A percentile compares a stretch with the other conserved stretches of the same genome.
Evolutionary conservation across 1,139 yeast genomes (phyloP).

Genomic region (Diutina catenulata): DNA sequence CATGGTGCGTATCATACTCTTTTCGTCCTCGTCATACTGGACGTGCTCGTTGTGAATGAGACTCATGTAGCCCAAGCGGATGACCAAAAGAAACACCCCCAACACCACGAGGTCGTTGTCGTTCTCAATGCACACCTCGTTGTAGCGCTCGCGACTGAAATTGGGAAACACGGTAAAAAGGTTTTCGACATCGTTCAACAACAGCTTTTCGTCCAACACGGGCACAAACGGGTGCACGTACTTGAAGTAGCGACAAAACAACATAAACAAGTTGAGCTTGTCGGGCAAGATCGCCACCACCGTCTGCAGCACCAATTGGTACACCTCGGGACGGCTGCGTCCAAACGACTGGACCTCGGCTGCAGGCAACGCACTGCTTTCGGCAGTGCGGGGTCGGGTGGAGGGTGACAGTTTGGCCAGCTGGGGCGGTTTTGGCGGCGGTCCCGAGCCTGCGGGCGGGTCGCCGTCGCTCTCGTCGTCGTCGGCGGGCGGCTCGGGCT

Average conservation of each 20-base stretch:
- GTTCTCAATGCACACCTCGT: background rate
- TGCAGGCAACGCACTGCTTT: background rate
- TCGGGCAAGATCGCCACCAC: background rate
- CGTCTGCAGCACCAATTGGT: background rate
- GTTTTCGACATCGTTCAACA: background rate
- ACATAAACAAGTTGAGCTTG: conserved; percentile 4
- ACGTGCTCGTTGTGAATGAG: background rate
- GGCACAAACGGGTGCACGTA: conserved; percentile 19
- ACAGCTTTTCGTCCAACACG: background rate
- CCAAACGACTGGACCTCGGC: background rate
- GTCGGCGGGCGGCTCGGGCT: conserved; percentile 6
- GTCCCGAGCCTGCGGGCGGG: background rate
- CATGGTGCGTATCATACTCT: background rate
- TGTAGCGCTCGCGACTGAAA: conserved; percentile 2
- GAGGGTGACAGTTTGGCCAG: background rate
- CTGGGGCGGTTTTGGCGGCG: background rate
- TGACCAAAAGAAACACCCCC: background rate
- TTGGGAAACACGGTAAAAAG: conserved; percentile 1
- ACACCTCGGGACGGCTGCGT: background rate
- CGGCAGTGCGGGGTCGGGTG: background rate
- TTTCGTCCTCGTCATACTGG: conserved; percentile 3
- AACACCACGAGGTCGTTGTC: background rate
- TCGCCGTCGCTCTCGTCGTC: conserved; percentile 9
- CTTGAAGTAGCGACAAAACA: conserved; percentile 10
- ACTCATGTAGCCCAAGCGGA: conserved; percentile 2